phyloP scores from a whole-genome alignment of 176 grass and related monocot species.

The Coix lacrymajobi region DNA sequence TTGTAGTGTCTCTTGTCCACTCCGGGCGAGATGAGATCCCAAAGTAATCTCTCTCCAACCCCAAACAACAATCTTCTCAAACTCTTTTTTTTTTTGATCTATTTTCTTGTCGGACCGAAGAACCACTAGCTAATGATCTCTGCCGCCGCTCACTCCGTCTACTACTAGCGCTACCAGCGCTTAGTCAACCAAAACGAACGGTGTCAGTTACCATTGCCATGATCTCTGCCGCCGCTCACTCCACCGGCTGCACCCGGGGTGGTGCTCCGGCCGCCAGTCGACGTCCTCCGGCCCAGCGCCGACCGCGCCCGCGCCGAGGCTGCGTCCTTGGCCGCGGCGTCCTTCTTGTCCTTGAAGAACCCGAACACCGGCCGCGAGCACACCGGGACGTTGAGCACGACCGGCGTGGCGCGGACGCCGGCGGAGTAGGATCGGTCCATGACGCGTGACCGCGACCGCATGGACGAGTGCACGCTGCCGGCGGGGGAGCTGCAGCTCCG shows the following conservation, averaged over 20 bases:
- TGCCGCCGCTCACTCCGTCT: too few relatives aligned
- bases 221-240: conserved; percentile 25
- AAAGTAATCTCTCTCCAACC: not conserved
- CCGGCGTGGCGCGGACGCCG: conserved; percentile 52
- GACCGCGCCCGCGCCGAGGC: not conserved
- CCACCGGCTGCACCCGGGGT: not conserved
- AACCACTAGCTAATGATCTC: not conserved
- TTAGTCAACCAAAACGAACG: conserved; percentile 21
- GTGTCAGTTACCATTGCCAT: conserved; percentile 2
- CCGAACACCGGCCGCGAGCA: conserved; percentile 78
- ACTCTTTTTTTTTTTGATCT: conserved; percentile 29
- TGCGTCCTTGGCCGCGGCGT: conserved; percentile 22
- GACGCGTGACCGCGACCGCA: conserved; percentile 46
- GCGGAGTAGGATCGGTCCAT: conserved; percentile 92
- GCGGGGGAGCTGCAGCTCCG: conserved; percentile 79
- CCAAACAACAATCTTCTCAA: not conserved
- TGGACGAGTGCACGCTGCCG: conserved; percentile 58
- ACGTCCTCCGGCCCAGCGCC: conserved; percentile 21
- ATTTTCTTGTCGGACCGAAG: not conserved
- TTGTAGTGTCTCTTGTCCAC: not conserved
- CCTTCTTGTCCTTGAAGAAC: conserved; percentile 79
- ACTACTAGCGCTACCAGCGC: not conserved
- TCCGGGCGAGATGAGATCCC: not conserved
- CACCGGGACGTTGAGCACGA: conserved; percentile 84
- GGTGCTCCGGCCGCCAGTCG: too few relatives aligned